Conservation (phyloP, 202 grass and related monocot species). For the Carex arenaria region DNA sequence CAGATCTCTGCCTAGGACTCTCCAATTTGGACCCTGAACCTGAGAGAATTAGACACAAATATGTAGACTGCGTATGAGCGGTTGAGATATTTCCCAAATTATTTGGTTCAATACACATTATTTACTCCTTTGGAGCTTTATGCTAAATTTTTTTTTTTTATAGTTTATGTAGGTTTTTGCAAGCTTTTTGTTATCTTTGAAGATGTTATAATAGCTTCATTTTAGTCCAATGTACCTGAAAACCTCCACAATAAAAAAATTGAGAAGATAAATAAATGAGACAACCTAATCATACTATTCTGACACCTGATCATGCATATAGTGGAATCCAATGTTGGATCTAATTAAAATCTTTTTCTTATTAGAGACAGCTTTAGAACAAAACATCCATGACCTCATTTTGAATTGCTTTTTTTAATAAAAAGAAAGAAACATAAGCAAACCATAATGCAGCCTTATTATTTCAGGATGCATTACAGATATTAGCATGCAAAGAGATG, state of each 20-base stretch:
- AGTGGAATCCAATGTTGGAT: background rate
- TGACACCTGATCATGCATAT: conserved; percentile 1
- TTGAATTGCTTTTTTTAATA: background rate
- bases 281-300: background rate
- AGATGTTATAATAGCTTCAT: background rate
- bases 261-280: background rate
- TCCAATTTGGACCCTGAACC: background rate
- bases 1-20: background rate
- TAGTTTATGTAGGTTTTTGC: background rate
- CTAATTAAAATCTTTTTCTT: background rate
- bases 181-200: background rate
- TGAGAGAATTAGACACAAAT: background rate
- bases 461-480: conserved; percentile 78
- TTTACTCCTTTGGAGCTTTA: background rate
- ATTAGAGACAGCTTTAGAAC: background rate
- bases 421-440: background rate
- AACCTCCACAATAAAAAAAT: background rate
- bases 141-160: background rate
- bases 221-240: background rate
- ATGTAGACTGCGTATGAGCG: background rate
- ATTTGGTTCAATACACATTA: background rate
- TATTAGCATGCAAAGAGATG: conserved; percentile 94
- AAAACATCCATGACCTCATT: no score
- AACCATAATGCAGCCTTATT: conserved; percentile 3
- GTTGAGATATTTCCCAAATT: background rate